phyloP scores from a whole-genome alignment of 2,329 filamentous ascomycete genomes.

The Aspergillus thermomutatus region DNA sequence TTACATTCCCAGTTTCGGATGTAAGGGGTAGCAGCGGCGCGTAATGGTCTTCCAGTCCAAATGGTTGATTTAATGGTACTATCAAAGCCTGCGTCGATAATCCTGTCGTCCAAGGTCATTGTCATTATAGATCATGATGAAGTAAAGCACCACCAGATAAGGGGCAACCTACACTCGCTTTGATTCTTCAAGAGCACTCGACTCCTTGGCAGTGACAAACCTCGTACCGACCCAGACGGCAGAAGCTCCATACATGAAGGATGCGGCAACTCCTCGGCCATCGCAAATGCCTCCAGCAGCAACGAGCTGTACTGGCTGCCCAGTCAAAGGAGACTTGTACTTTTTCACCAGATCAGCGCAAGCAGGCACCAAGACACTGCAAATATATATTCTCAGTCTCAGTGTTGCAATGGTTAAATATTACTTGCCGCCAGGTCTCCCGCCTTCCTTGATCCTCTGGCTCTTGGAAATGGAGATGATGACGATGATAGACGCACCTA shows the following conservation, averaged over 20 bases:
- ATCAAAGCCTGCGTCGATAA: conserved; percentile 85
- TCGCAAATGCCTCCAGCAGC: conserved; percentile 94
- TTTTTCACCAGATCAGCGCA: no score
- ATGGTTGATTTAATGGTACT: conserved; percentile 97
- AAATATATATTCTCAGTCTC: no score
- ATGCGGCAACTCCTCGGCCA: conserved; percentile 82
- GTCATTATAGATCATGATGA: no score
- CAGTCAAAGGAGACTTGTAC: conserved; percentile 85
- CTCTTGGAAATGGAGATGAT: conserved; percentile 88
- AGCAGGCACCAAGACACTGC: no score
- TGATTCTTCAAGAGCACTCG: conserved; percentile 86
- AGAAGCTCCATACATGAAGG: conserved; percentile 86
- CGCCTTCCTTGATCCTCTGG: no score
- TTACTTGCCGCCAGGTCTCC: no score
- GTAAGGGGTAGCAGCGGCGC: conserved; percentile 90
- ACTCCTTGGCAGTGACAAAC: conserved; percentile 92
- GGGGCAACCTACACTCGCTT: conserved; percentile 93
- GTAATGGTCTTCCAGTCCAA: conserved; percentile 70
- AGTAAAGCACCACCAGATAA: no score
- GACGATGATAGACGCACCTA: conserved; percentile 78
- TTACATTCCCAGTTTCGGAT: conserved; percentile 96
- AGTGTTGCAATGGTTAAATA: no score
- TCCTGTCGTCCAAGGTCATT: no score
- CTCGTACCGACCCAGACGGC: conserved; percentile 97
- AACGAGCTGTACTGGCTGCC: conserved; percentile 82